Percentiles rank a stretch among this genome's conserved stretches.
phyloP scores from a whole-genome alignment of 331 rosid species.

The Acacia concinna region DNA sequence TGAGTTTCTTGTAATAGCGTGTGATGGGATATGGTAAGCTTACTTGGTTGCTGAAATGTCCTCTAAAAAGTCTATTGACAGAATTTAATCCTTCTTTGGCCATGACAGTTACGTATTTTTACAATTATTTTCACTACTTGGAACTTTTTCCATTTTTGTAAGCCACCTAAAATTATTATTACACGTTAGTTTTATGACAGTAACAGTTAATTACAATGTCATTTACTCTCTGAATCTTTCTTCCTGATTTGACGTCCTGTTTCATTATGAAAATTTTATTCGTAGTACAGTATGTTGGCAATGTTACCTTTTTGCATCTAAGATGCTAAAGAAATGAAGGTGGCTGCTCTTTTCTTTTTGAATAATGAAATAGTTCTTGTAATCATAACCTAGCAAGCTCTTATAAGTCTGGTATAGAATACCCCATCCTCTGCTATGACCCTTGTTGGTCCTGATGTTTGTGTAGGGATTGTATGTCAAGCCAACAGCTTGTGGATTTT shows the following conservation, averaged over 20 bases:
- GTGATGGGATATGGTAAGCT: conserved; percentile 96
- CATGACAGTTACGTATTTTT: neutral
- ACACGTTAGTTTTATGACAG: neutral
- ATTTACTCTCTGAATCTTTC: neutral
- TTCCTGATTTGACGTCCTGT: neutral
- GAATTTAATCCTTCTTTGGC: neutral
- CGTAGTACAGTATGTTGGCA: neutral
- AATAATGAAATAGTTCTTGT: neutral
- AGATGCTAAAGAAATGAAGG: neutral
- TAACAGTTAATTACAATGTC: neutral
- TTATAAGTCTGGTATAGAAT: neutral
- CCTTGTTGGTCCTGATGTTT: neutral
- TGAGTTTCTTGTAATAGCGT: conserved; percentile 90
- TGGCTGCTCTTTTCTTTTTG: neutral
- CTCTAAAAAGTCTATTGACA: neutral
- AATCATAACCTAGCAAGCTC: neutral
- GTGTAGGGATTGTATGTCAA: conserved; percentile 95
- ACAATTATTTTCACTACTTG: neutral
- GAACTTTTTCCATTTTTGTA: neutral
- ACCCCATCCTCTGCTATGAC: neutral
- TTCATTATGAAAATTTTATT: neutral
- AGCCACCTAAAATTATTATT: neutral
- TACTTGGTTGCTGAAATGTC: conserved; percentile 27
- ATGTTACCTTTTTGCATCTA: neutral
- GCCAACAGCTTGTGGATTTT: conserved; percentile 91